Evolutionary conservation across 1,139 yeast species (phyloP).

Genomic region (Yamadazyma oceani): DNA sequence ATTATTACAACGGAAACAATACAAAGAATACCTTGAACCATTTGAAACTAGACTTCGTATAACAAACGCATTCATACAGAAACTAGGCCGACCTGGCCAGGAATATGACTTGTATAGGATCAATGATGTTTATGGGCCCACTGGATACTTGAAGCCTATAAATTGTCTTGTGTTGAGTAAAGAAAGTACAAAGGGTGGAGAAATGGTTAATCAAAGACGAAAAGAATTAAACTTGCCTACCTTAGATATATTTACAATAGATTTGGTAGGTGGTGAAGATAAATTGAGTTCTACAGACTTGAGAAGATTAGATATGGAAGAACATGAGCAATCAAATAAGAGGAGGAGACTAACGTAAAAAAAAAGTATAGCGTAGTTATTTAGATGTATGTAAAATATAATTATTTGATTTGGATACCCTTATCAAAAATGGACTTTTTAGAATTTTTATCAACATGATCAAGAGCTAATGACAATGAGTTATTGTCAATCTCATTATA

Average conservation of each 20-base stretch:
- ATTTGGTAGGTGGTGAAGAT: constrained; percentile 71
- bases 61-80: constrained; percentile 49
- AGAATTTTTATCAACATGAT: constrained; percentile 76
- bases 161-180: constrained; percentile 78
- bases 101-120: constrained; percentile 52
- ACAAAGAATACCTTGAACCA: constrained; percentile 61
- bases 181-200: constrained; percentile 80
- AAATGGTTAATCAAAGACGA: constrained; percentile 65
- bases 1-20: constrained; percentile 72
- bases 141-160: constrained; percentile 73
- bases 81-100: constrained; percentile 39
- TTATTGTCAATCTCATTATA: constrained; percentile 51
- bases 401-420: constrained; percentile 53
- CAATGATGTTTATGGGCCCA: constrained; percentile 91
- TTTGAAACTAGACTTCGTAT: constrained; percentile 50
- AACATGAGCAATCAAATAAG: neutral
- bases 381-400: neutral
- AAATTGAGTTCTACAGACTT: constrained; percentile 82
- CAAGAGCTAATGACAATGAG: constrained; percentile 62
- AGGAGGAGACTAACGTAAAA: constrained; percentile 1
- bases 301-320: constrained; percentile 23
- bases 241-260: constrained; percentile 60
- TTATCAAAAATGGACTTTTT: constrained; percentile 52
- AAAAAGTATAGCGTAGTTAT: neutral
- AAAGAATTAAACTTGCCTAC: constrained; percentile 51